Evolutionary conservation across 768 basidiomycete genomes (phyloP).

Genomic region (Arthromyces matolae): DNA sequence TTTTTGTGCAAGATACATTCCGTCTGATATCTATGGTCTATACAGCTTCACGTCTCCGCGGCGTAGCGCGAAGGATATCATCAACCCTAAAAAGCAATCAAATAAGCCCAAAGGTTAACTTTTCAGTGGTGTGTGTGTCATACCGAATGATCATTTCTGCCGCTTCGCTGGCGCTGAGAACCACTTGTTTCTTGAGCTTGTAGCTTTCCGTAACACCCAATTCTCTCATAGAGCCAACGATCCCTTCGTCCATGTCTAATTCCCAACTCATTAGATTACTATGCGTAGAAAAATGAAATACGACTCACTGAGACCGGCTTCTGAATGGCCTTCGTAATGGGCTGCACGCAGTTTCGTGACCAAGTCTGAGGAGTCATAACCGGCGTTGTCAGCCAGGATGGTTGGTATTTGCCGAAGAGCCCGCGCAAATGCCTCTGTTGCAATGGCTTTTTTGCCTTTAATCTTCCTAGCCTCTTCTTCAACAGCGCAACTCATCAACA

Average conservation of each 20-base stretch:
- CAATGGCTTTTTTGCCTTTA: slow-evolving; percentile 93
- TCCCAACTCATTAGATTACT: slow-evolving; percentile 2
- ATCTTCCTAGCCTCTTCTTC: slow-evolving; percentile 83
- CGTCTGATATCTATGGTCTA: slow-evolving; percentile 26
- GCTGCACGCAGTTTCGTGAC: slow-evolving; percentile 87
- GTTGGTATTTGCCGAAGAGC: slow-evolving; percentile 94
- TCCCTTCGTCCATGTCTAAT: slow-evolving; percentile 84
- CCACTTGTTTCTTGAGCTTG: slow-evolving; percentile 94
- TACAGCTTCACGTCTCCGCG: slow-evolving; percentile 80
- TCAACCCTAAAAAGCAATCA: slow-evolving; percentile 59
- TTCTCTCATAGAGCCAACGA: slow-evolving; percentile 81
- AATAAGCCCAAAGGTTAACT: background rate
- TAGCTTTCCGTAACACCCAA: slow-evolving; percentile 95
- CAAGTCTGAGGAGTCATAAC: slow-evolving; percentile 95
- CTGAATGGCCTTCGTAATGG: slow-evolving; percentile 83
- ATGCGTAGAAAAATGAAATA: background rate
- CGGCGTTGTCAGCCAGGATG: slow-evolving; percentile 96
- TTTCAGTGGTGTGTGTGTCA: slow-evolving; percentile 26
- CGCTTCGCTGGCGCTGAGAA: slow-evolving; percentile 91
- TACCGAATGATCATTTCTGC: slow-evolving; percentile 98
- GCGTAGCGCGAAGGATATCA: slow-evolving; percentile 84
- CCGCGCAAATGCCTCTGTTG: slow-evolving; percentile 85
- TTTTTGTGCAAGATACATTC: background rate
- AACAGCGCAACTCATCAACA: slow-evolving; percentile 94
- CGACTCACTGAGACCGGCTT: slow-evolving; percentile 81